Evolutionary conservation across 306 rosid species (phyloP).

Genomic region (Calophaca sinica): DNA sequence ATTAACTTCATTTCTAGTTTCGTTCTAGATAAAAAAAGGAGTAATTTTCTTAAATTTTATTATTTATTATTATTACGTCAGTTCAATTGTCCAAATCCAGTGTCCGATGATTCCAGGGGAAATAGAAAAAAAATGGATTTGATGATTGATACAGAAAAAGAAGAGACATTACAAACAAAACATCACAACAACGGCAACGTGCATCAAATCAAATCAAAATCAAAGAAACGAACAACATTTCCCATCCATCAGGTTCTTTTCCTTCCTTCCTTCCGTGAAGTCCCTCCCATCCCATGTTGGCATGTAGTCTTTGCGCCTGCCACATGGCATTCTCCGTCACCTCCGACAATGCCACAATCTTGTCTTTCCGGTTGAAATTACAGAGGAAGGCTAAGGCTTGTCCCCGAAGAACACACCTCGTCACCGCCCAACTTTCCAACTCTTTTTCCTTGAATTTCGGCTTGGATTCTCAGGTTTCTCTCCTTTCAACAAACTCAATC

Average conservation of each 20-base stretch:
- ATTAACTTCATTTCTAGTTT: too few relatives aligned
- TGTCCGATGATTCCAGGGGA: too few relatives aligned
- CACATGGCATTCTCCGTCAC: constrained; percentile 62
- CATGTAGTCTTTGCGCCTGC: constrained; percentile 61
- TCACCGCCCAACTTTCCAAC: constrained; percentile 73
- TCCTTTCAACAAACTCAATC: too few relatives aligned
- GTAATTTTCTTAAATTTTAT: too few relatives aligned
- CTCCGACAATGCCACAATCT: constrained; percentile 44
- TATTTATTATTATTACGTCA: too few relatives aligned
- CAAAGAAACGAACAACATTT: constrained; percentile 3
- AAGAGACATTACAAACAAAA: too few relatives aligned
- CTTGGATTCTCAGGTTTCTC: constrained; percentile 71
- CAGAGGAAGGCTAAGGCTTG: constrained; percentile 43
- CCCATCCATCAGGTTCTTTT: too few relatives aligned
- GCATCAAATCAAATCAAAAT: constrained; percentile 34
- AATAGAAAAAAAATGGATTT: too few relatives aligned
- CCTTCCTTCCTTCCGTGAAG: background rate
- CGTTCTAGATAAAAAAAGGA: too few relatives aligned
- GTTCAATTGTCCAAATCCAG: too few relatives aligned
- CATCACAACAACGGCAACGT: background rate
- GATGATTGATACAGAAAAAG: too few relatives aligned
- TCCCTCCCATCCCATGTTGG: constrained; percentile 48
- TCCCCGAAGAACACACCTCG: constrained; percentile 35
- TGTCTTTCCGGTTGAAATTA: constrained; percentile 50
- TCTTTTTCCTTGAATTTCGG: constrained; percentile 57